Evolutionary conservation across 192 early-diverging fungal genomes (phyloP).

Genomic region (Radiomyces spectabilis): DNA sequence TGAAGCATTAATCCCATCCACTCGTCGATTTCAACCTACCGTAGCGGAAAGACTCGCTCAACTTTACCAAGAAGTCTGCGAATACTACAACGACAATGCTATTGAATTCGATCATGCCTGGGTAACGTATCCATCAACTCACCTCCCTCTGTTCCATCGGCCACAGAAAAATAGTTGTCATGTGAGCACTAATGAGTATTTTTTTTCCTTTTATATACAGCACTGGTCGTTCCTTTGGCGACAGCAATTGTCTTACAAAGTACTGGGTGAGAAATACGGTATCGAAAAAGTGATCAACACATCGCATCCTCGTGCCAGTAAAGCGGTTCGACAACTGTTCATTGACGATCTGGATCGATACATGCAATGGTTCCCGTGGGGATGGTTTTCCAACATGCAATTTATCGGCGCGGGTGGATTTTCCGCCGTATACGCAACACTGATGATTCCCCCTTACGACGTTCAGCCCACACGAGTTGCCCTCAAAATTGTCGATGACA

Average conservation of each 20-base stretch:
- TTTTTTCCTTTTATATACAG: not conserved
- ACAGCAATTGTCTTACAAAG: constrained; percentile 19
- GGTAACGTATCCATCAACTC: not conserved
- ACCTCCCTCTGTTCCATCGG: not conserved
- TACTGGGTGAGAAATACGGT: constrained; percentile 10
- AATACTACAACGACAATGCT: constrained; percentile 8
- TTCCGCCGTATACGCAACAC: constrained; percentile 28
- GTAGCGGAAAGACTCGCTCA: not conserved
- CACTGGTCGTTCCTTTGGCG: constrained; percentile 21
- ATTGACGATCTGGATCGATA: constrained; percentile 16
- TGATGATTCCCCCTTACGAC: constrained; percentile 22
- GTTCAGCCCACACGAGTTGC: constrained; percentile 18
- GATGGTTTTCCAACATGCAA: constrained; percentile 26
- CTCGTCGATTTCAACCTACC: not conserved
- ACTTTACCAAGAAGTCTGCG: constrained; percentile 6
- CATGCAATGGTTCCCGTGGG: constrained; percentile 31
- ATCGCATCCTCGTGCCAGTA: constrained; percentile 10
- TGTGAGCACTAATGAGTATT: too few relatives aligned
- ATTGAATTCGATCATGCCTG: constrained; percentile 11
- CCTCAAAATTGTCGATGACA: constrained; percentile 24
- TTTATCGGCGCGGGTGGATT: constrained; percentile 29
- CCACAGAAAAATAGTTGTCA: too few relatives aligned
- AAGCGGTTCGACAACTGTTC: constrained; percentile 17
- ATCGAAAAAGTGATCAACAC: constrained; percentile 12
- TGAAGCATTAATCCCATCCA: constrained; percentile 1